phyloP scores from a whole-genome alignment of 2,329 filamentous ascomycete genomes.

The Fusarium buxicola region DNA sequence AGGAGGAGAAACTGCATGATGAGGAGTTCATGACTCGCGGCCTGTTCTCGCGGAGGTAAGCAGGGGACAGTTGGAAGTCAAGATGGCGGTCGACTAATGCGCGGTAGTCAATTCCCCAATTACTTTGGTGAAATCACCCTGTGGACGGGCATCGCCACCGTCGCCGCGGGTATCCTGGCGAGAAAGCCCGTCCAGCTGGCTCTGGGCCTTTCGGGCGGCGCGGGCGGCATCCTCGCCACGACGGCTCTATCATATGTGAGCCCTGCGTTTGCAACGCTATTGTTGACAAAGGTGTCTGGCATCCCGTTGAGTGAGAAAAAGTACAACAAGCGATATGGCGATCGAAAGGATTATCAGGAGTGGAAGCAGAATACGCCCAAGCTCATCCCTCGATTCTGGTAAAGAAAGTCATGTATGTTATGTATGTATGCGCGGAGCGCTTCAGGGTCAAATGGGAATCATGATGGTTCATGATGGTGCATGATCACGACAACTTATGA shows the following conservation, averaged over 20 bases:
- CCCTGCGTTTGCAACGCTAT: slow-evolving; percentile 72
- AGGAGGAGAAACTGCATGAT: slow-evolving; percentile 72
- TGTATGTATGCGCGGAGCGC: background rate
- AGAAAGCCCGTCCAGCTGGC: slow-evolving; percentile 65
- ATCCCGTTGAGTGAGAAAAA: slow-evolving; percentile 75
- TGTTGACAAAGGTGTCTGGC: slow-evolving; percentile 72
- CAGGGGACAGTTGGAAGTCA: background rate
- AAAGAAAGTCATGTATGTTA: background rate
- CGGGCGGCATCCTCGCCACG: slow-evolving; percentile 46
- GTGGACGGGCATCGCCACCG: slow-evolving; percentile 74
- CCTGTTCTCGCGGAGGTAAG: slow-evolving; percentile 67
- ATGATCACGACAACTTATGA: slow-evolving; percentile 32
- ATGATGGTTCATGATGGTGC: slow-evolving; percentile 26
- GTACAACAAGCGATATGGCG: slow-evolving; percentile 73
- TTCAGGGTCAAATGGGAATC: slow-evolving; percentile 12
- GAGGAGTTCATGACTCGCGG: slow-evolving; percentile 74
- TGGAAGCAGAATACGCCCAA: slow-evolving; percentile 76
- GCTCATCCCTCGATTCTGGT: slow-evolving; percentile 71
- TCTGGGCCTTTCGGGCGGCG: slow-evolving; percentile 64
- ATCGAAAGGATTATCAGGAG: slow-evolving; percentile 72
- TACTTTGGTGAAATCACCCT: slow-evolving; percentile 79
- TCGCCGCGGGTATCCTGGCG: slow-evolving; percentile 67
- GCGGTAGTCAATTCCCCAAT: slow-evolving; percentile 68
- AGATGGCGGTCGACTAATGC: background rate
- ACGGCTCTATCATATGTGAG: slow-evolving; percentile 64